Evolutionary conservation across 2,329 filamentous ascomycete species (phyloP), one percentile per base, ranked within the genome.

Genomic region (Berkeleyomyces basicola): DNA sequence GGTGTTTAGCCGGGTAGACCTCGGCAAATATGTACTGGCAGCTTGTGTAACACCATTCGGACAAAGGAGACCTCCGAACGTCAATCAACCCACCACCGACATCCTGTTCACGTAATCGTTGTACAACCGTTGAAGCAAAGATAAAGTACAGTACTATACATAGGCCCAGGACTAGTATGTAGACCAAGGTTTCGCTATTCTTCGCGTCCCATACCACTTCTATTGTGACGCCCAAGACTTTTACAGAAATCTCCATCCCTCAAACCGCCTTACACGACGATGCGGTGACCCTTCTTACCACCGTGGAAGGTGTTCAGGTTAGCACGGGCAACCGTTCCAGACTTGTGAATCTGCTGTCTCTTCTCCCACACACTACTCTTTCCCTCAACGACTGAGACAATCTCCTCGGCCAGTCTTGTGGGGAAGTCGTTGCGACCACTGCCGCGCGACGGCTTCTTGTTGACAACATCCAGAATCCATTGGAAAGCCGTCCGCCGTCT

Each of bases 401-500:
- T 77, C 79, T 96, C 92, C 71, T 92, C 86, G 1, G 89, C 90
- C 66, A 97, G 81, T 62, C 88, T 80, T 68, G 86, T 79, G 9
- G 90, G 86, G 70, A 95, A 87, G 72, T 85, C 83, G 66, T 80
- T 80, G 64, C 82, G 81, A 6, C 88, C 88, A 69, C 83, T 87
- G 23, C 86, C 87, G 68, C 79, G 79, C 67, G 85, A 87, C 66
- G 81, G 82, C 75, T 87, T 85, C 79, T 90, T 93, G 66, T 82
- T 82, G 46, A 90, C 88, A n/a, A 84, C 81, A 66, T 90, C 85
- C 64, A 97, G 74, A 68, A 99, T 95, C 93, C 93, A 99, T 72
- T 82, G 77, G 67, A 96, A 86, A 1, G 92, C 91, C 59, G 79
- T 79, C 62, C 91, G 80, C 67, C 92, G 80, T 66, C 92, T 81